A percentile compares a stretch with the other conserved stretches of the same genome.
phyloP scores from a whole-genome alignment of 768 basidiomycete genomes.

The Galerina sulciceps region DNA sequence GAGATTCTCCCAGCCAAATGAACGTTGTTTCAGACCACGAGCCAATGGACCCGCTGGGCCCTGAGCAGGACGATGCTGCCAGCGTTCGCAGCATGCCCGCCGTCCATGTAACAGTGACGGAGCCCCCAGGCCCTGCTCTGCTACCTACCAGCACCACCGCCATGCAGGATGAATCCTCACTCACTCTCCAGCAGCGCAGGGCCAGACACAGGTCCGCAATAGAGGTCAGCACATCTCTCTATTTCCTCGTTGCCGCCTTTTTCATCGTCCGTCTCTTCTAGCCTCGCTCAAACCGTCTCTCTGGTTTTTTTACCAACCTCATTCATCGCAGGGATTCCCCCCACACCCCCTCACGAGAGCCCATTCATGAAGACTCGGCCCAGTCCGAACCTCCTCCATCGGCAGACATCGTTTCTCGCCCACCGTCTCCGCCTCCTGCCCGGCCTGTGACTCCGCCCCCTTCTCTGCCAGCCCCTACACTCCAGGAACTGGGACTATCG shows the following conservation, averaged over 20 bases:
- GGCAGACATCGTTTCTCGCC: constrained; percentile 46
- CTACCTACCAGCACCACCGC: constrained; percentile 25
- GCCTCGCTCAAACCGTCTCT: constrained; percentile 73
- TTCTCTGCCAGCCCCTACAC: constrained; percentile 73
- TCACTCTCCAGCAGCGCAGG: constrained; percentile 40
- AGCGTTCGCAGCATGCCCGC: constrained; percentile 67
- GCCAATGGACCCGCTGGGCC: too few species aligned
- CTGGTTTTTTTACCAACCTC: constrained; percentile 83
- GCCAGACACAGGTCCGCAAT: constrained; percentile 54
- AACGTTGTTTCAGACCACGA: neutral
- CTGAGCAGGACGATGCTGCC: constrained; percentile 48
- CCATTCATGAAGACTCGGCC: constrained; percentile 33
- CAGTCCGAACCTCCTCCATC: constrained; percentile 25
- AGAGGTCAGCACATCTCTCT: constrained; percentile 51
- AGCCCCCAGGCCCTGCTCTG: constrained; percentile 12
- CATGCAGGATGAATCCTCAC: constrained; percentile 30
- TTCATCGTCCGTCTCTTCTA: constrained; percentile 23
- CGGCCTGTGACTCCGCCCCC: constrained; percentile 77
- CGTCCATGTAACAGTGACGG: constrained; percentile 48
- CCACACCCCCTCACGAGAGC: constrained; percentile 30
- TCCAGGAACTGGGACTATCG: constrained; percentile 76
- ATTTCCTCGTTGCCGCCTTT: constrained; percentile 6
- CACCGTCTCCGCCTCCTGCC: constrained; percentile 58
- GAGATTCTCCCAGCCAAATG: neutral
- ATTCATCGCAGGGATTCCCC: constrained; percentile 71